Percentiles rank a stretch among this genome's conserved stretches.
phyloP scores from a whole-genome alignment of 2,329 filamentous ascomycete species.

The Microsporum audouinii region DNA sequence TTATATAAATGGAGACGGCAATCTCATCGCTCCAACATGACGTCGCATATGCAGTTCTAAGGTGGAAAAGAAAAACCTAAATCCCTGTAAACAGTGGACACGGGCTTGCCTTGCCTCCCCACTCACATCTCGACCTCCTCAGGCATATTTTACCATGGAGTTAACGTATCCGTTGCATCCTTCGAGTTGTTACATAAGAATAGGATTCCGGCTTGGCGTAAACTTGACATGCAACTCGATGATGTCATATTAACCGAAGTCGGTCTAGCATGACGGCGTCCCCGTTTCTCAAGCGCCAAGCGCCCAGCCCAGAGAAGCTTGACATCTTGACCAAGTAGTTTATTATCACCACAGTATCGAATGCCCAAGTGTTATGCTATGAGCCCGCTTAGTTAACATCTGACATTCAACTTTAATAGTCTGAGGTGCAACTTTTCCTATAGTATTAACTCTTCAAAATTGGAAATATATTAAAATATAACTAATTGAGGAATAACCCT shows the following conservation, averaged over 20 bases:
- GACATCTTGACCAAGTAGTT: neutral
- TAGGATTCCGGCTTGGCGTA: neutral
- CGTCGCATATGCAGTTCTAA: neutral
- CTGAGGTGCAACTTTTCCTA: too few species aligned
- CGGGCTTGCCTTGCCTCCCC: neutral
- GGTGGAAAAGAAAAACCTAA: neutral
- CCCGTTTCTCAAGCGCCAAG: neutral
- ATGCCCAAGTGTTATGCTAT: too few species aligned
- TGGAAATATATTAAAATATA: too few species aligned
- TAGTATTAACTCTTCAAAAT: too few species aligned
- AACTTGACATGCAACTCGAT: neutral
- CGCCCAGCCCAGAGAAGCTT: neutral
- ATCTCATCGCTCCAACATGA: neutral
- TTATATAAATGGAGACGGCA: neutral
- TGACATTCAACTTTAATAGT: too few species aligned
- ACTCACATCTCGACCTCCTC: neutral
- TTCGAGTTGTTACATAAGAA: neutral
- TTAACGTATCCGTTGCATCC: neutral
- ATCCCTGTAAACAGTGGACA: neutral
- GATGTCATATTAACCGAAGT: neutral
- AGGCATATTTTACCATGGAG: neutral
- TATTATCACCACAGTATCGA: neutral
- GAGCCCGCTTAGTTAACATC: too few species aligned
- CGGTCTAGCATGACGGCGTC: neutral
- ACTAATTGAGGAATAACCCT: too few species aligned